Conservation (phyloP, 352 stramenopile species). For the Pythium sukuiense region DNA sequence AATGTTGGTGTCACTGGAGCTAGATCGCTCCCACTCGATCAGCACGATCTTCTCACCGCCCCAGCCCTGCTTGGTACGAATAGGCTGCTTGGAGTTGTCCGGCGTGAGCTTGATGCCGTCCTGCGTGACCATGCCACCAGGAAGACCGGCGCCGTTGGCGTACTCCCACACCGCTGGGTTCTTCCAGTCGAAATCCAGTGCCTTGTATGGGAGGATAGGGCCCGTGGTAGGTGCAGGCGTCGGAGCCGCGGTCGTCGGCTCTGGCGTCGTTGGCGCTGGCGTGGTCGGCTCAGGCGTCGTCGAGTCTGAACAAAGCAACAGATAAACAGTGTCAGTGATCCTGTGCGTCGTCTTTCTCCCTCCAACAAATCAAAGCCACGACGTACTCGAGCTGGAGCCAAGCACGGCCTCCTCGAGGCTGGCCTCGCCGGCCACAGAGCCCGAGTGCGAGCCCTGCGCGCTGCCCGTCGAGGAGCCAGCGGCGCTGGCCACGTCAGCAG, state of each 20-base stretch:
- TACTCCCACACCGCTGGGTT: slow-evolving; percentile 66
- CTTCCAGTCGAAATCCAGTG: slow-evolving; percentile 70
- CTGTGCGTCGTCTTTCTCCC: too few relatives aligned
- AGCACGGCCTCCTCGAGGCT: slow-evolving; percentile 1
- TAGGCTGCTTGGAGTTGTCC: slow-evolving; percentile 50
- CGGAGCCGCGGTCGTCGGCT: not conserved
- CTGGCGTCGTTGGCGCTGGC: not conserved
- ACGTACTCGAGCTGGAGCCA: not conserved
- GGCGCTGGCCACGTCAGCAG: slow-evolving; percentile 1
- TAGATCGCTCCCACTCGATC: slow-evolving; percentile 67
- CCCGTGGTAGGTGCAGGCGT: slow-evolving; percentile 4
- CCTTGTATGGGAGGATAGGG: slow-evolving; percentile 39
- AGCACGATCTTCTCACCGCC: slow-evolving; percentile 69
- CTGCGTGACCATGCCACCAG: slow-evolving; percentile 42
- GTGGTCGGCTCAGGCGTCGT: not conserved
- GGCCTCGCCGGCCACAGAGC: slow-evolving; percentile 6
- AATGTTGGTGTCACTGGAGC: slow-evolving; percentile 76
- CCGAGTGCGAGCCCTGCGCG: not conserved
- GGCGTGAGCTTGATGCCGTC: slow-evolving; percentile 57
- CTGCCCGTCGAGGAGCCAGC: not conserved
- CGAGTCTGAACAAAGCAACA: not conserved
- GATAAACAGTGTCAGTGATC: not conserved
- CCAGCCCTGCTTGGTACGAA: slow-evolving; percentile 64
- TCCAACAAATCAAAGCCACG: not conserved
- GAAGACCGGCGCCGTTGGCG: slow-evolving; percentile 35